phyloP scores from a whole-genome alignment of 208 protist genomes.

The Porcisia deanei region DNA sequence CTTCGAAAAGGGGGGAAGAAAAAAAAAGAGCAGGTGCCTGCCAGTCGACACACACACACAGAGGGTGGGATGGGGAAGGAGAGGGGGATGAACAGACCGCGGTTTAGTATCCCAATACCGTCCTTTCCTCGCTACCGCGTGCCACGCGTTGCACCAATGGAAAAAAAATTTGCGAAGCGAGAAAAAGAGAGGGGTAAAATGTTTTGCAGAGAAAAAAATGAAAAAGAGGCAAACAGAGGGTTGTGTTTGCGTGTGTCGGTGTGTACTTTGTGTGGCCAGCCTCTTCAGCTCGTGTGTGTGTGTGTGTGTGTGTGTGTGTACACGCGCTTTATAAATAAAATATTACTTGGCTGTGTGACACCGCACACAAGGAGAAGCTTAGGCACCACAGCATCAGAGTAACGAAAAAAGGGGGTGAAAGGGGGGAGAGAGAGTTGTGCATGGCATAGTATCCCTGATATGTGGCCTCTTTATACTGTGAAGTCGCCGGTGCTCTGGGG shows the following conservation, averaged over 20 bases:
- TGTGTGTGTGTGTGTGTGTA: too few species aligned
- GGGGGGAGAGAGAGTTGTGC: too few species aligned
- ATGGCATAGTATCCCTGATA: too few species aligned
- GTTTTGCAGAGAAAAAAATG: neutral
- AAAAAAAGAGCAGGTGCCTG: neutral
- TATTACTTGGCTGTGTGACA: too few species aligned
- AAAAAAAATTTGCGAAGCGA: neutral
- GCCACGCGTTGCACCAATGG: neutral
- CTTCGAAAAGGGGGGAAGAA: neutral
- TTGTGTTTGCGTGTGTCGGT: neutral
- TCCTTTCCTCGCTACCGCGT: neutral
- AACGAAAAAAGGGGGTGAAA: too few species aligned
- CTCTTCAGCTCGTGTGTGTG: too few species aligned
- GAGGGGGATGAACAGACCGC: neutral
- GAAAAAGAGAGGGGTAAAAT: neutral
- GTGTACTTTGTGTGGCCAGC: too few species aligned
- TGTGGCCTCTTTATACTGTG: too few species aligned
- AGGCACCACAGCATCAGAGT: too few species aligned
- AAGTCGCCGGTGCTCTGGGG: too few species aligned
- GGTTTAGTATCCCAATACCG: neutral
- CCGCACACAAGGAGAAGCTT: too few species aligned
- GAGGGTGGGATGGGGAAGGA: constrained; percentile 8
- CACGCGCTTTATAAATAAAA: too few species aligned
- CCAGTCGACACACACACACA: neutral
- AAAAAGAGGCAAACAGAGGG: neutral